A percentile compares a stretch with the other conserved stretches of the same genome.
phyloP scores from a whole-genome alignment of 345 rosid genomes.

The Theobroma cacao region DNA sequence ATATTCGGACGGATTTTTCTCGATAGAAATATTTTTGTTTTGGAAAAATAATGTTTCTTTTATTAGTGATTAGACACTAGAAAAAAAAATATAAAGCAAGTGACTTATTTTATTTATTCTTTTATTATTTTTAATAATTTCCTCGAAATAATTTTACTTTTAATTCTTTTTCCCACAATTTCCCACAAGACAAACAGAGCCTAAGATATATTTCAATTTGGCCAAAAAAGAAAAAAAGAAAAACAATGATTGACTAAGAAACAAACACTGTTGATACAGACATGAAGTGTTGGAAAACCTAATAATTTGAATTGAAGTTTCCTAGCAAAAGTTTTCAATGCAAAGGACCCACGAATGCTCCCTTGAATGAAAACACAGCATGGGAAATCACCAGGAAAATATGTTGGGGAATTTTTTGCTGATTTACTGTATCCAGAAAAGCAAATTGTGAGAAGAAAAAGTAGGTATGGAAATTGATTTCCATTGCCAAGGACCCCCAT shows the following conservation, averaged over 20 bases:
- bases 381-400: background rate
- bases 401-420: background rate
- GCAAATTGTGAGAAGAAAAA: background rate
- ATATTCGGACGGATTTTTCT: no score
- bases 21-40: no score
- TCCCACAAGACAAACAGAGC: background rate
- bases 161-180: background rate
- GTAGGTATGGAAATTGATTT: background rate
- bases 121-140: no score
- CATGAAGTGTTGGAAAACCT: slow-evolving; percentile 12
- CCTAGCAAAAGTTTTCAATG: background rate
- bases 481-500: background rate
- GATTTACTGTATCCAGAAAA: background rate
- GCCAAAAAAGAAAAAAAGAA: background rate
- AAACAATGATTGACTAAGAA: background rate
- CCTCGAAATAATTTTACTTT: background rate
- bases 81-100: no score
- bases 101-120: background rate
- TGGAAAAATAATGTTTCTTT: no score
- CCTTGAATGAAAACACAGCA: background rate
- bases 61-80: no score
- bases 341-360: background rate
- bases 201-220: background rate
- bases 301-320: slow-evolving; percentile 1
- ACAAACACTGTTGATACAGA: background rate